Base-by-base conservation (phyloP, 192 early-diverging fungal genomes). In the Pecoramyces ruminantium region DNA sequence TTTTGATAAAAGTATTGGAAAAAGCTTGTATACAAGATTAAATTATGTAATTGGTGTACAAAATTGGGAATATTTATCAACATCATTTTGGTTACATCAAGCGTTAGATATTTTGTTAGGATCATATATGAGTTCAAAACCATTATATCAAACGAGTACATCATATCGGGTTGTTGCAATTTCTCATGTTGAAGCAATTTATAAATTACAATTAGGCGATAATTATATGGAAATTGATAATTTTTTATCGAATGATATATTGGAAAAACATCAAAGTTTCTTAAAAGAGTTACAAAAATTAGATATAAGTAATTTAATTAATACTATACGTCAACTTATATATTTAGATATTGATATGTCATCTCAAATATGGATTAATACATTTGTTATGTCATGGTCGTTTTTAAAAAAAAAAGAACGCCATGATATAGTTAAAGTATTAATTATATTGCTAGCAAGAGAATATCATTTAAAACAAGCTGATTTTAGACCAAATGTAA, bases 81-180 rank as follows among this genome's bases (percentile, higher is more conserved):
- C 87, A 77, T 90, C 92, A 18, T 99, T 96, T 82, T 99, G 96
- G 96, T 86, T 98, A 34, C 92, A 94, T 79, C 97, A 98, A 80
- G 95, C 96, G 0, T 82, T 96, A 30, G 95, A 96, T 81, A 84
- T 99, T 18, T 82, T 99, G 15, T 81, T 98, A 79, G 94, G 95
- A 12, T 84, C 82, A 27, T 28, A 79, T 29, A 79, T 77, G 0
- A 39, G 21, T 34, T 3, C 25, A 34, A 30, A 79, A 38, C 34
- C 38, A 81, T 39, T 81, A 79, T 29, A 30, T 29, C 38, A 81
- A 29, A n/a, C 28, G 1, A 38, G 78, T 30, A n/a, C 81, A 25
- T 81, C 81, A 4, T 78, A 34, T 29, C 38, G 81, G 4, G 25
- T 81, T 58, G 51, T 67, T 9, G 25, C 51, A n/a, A 67, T 67